Base-by-base conservation (phyloP, 2,329 filamentous ascomycete species). In the Colletotrichum navitas region DNA sequence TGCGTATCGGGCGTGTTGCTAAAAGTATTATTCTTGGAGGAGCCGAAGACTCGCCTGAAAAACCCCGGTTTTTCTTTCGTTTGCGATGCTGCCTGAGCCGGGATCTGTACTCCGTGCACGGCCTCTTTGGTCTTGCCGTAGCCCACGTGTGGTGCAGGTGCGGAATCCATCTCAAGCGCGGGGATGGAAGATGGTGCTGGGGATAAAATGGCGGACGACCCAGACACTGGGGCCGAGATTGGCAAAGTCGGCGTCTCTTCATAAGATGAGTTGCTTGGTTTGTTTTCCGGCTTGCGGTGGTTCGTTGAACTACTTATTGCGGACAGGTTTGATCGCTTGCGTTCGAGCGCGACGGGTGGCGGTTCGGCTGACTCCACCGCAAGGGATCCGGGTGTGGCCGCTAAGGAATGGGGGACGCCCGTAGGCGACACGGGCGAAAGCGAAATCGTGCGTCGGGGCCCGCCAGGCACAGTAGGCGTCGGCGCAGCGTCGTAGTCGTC, bases 31-130 rank as follows among this genome's bases (percentile, higher is more conserved):
- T 82, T 87, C 78, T 88, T 93, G 45, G 92, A 90, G 12, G 91
- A 92, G 55, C 85, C 93, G 84, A 98, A 98, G 49, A 98, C 93
- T 74, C 95, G 90, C 76, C 94, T 91, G 84, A 98, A 98, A 84
- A 99, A 98, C 26, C 96, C 95, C 11, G 89, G 93, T 68, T 91
- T 90, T 77, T 94, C 91, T 78, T 92, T 93, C 63, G 85, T 79
- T 68, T 81, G 82, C 76, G 84, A 75, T 80, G 83, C 73, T 78
- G 83, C 73, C 81, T 81, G 86, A 74, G 87, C 86, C 59, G 88
- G 85, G 21, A 86, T 85, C 59, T 85, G 82, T 72, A 85, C 82
- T 71, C 87, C 85, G 76, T 81, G 82, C 72, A 82, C 81, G 70
- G 82, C 78, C 63, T 88, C 86, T 76, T 89, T 90, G 47, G 85